Evolutionary conservation across 2,329 filamentous ascomycete genomes (phyloP), one percentile per base, ranked within the genome.

Genomic region (Sclerotinia borealis): DNA sequence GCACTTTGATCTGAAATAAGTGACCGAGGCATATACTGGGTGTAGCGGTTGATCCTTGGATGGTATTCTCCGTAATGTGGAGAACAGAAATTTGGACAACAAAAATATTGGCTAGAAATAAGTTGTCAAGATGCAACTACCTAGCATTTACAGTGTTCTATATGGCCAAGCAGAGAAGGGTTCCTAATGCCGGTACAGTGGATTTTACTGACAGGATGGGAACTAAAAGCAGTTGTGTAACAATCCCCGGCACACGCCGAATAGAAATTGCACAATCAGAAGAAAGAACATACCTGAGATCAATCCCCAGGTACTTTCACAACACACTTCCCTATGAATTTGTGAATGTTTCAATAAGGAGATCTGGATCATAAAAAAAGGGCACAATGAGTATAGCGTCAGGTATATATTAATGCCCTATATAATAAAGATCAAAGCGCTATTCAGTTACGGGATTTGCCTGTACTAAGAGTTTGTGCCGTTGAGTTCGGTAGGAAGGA

Each of bases 401-500:
- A 39, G 25, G 36, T 6, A 3, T 37, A 7, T 39, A 39, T 25
- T 27, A 27, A 31, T 8, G 11, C 13, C n/a, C n/a, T 34, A 34
- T 13, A 19, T 2, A 8, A 45, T 36, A 47, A 34, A 7, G 54
- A 58, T 22, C 39, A 45, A 45, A 58, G 39, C 29, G 39, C 39
- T 19, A 6, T 11, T 4, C 13, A 56, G 13, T 22, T 22, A 43
- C 52, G 45, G n/a, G 17, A 43, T 15, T 41, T 45, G 27, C 19
- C 29, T 17, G 13, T 43, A 34, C 27, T 56, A 34, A 43, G 19
- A 27, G n/a, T 45, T 58, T 58, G 29, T 58, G 39, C 39, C 27
- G 39, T 31, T 34, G 9, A 58, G 39, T 58, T 58, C 39, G 54
- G 39, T 45, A 58, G 54, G 54, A 45, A 58, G 29, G 34, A 58